phyloP scores from a whole-genome alignment of 257 asterid species.

The Primulina huaijiensis region DNA sequence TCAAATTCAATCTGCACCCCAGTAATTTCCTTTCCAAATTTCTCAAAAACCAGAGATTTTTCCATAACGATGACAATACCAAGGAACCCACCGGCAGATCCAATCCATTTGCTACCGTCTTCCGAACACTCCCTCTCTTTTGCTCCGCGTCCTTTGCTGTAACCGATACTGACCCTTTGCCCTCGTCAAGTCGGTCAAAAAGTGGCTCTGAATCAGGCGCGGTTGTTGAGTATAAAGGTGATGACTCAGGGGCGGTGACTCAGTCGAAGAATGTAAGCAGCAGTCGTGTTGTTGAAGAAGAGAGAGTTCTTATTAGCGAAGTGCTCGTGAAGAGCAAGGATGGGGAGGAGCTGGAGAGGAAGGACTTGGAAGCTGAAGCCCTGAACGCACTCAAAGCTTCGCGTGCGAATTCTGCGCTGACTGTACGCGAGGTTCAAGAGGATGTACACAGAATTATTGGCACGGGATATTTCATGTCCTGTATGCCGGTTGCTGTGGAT shows the following conservation, averaged over 20 bases:
- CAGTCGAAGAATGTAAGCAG: constrained; percentile 48
- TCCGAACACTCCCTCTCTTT: constrained; percentile 42
- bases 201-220: constrained; percentile 29
- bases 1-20: constrained; percentile 29
- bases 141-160: constrained; percentile 64
- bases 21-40: constrained; percentile 34
- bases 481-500: constrained; percentile 94
- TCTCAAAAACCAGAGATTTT: constrained; percentile 28
- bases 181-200: constrained; percentile 30
- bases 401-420: constrained; percentile 84
- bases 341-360: constrained; percentile 90
- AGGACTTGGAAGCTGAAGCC: constrained; percentile 86
- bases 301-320: constrained; percentile 87
- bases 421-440: constrained; percentile 89
- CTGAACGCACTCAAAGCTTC: constrained; percentile 83
- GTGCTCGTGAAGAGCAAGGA: constrained; percentile 87
- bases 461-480: constrained; percentile 87
- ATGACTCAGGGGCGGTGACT: constrained; percentile 30
- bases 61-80: constrained; percentile 15
- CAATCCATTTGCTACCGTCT: constrained; percentile 5
- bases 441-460: constrained; percentile 90
- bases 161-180: constrained; percentile 38
- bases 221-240: constrained; percentile 35
- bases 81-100: neutral
- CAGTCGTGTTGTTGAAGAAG: constrained; percentile 56